Evolutionary conservation across 2,329 filamentous ascomycete species (phyloP), one percentile per base, ranked within the genome.

Genomic region (Lasiodiplodia theobromae): DNA sequence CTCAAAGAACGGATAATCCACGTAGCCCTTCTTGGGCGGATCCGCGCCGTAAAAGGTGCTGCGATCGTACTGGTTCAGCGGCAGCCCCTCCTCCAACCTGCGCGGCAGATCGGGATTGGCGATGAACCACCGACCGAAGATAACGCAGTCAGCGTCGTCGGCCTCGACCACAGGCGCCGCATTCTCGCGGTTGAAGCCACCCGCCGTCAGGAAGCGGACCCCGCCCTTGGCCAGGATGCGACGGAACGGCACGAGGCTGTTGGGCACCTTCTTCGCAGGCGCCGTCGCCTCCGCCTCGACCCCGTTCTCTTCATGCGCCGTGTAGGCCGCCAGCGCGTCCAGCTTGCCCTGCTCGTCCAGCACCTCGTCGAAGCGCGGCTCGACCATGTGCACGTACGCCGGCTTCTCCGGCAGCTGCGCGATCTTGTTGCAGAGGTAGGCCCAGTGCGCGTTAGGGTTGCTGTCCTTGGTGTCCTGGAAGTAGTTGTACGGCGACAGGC

Each of bases 361-460:
- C 25, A 75, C 75, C 72, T 79, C 77, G 54, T 78, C 77, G 71
- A 80, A 80, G 28, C 77, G 77, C 3, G 77, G 78, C 70, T 79
- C 77, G 31, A 79, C 74, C 77, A 79, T 79, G 67, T 80, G 77
- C 4, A 79, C 77, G 53, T 78, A 78, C 12, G 69, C 72, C 2
- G 75, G 77, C 8, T 31, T 31, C 18, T 77, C 71, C 4, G 76
- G 72, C 10, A 80, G 71, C 11, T 71, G 72, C 1, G 75, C 75
- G 21, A 84, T 81, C 71, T 80, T 75, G 44, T 77, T 73, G 71
- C 82, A 84, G 5, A 86, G 74, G 40, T 82, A 77, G 4, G 79
- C 76, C 82, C 84, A 86, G 73, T 84, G 78, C 37, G 75, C 73
- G 68, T 80, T 80, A 2, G 82, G 82, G 66, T 81, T 78, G 25